Conservation (phyloP, 2,329 filamentous ascomycete species). For the Calonectria naviculata region DNA sequence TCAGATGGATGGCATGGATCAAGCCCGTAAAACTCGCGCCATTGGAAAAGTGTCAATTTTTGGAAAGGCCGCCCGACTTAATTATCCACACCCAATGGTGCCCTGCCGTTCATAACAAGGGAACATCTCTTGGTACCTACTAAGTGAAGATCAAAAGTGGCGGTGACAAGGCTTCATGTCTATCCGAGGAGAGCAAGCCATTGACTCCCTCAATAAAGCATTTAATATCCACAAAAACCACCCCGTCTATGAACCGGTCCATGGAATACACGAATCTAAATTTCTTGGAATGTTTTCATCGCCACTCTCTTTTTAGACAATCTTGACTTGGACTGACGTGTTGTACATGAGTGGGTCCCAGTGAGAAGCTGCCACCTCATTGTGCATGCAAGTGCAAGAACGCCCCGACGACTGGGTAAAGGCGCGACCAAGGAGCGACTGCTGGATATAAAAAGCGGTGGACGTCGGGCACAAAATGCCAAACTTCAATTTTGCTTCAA, state of each 20-base stretch:
- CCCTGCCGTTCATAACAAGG: neutral
- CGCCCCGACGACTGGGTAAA: constrained; percentile 26
- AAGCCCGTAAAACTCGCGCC: neutral
- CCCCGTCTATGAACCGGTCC: neutral
- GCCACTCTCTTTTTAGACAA: constrained; percentile 5
- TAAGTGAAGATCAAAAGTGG: constrained; percentile 7
- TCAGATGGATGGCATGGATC: neutral
- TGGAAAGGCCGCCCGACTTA: neutral
- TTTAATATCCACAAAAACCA: neutral
- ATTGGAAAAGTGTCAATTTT: neutral
- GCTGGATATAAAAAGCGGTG: constrained; percentile 34
- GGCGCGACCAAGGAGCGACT: constrained; percentile 27
- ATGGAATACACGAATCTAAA: neutral
- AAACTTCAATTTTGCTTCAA: neutral
- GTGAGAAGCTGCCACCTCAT: constrained; percentile 41
- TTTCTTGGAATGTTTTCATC: neutral
- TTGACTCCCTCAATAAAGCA: neutral
- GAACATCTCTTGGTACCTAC: neutral
- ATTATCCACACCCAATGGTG: neutral
- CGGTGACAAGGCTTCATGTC: constrained; percentile 9
- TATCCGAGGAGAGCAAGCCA: neutral
- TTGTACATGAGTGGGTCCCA: constrained; percentile 41
- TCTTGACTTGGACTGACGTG: constrained; percentile 28
- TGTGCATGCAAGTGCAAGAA: constrained; percentile 39
- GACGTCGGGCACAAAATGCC: constrained; percentile 14